These are phyloP conservation scores for Trametes gibbosa DNA, from an alignment of 768 basidiomycete genomes.

Conservation along the genomic window DNA sequence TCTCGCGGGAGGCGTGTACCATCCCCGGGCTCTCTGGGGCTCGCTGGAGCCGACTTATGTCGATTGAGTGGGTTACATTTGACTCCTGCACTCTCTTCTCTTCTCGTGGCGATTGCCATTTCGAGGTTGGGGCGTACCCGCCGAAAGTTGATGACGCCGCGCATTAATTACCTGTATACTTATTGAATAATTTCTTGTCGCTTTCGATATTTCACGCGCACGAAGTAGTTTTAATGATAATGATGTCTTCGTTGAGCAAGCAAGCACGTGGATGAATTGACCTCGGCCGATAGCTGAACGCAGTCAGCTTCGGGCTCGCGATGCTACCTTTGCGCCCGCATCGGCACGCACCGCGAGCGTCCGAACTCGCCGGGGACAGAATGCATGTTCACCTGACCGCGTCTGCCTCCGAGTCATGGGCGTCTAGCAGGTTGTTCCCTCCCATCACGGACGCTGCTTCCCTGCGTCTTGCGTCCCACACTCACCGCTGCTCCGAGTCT, in stretches of 20 bases:
- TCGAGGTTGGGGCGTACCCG: no score
- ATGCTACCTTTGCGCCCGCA: no score
- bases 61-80: neutral
- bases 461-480: neutral
- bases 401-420: neutral
- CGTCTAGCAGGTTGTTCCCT: neutral
- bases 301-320: no score
- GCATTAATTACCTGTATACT: neutral
- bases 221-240: neutral
- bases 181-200: neutral
- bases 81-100: no score
- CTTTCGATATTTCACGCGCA: neutral
- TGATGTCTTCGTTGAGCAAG: no score
- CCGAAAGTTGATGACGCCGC: neutral
- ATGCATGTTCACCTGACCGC: neutral
- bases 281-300: no score
- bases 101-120: no score
- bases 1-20: conserved; percentile 29
- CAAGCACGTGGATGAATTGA: no score
- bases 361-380: neutral
- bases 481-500: neutral
- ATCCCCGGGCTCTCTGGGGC: conserved; percentile 25
- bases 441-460: neutral
- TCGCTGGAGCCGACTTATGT: conserved; percentile 2
- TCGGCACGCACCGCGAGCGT: no score